Evolutionary conservation across 305 asterid genomes (phyloP), one percentile per base, ranked within the genome.

Genomic region (Fraxinus greggii): DNA sequence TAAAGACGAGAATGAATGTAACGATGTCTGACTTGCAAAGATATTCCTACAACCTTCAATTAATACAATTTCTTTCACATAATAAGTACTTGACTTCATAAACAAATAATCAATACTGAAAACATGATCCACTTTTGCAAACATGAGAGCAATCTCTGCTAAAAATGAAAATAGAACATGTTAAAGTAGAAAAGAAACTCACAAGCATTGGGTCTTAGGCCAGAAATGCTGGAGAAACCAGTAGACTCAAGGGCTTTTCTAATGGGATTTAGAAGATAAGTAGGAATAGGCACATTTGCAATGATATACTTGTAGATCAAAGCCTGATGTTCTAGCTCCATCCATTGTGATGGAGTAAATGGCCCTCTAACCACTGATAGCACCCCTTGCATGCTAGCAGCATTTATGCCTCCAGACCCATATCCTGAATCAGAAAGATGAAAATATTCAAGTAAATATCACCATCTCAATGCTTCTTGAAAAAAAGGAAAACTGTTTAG

Each of bases 281-380:
- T 88, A 83, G 99, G 98, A 35, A 94, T 89, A 3, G 98, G 98
- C 0, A 92, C 93, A 90, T 90, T 94, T 6, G 97, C 94, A 79
- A 84, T 88, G 80, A 96, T 93, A 84, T 94, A 93, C 84, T 94
- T 96, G 86, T 94, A 96, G 93, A 96, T 94, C 98, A 94, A 88
- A 19, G 99, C 98, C 83, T 96, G 99, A 13, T 93, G 99, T 82
- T 94, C 99, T 12, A 96, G 84, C 83, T 96, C 99, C 97, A 90
- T 91, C 97, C 98, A 91, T 59, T 94, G 99, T 63, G 98, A 94
- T 42, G 98, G 91, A 28, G 97, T 93, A 74, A 96, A 96, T 13
- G 98, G 95, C 15, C 97, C 94, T 80, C 89, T 90, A 15, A 90
- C 54, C 4, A 88, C 91, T 42, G 88, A 36, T 1, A 69, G 10